Percentiles rank a stretch among this genome's conserved stretches.
Conservation (phyloP, 352 stramenopile species). For the Phytophthora macrochlamydospora region DNA sequence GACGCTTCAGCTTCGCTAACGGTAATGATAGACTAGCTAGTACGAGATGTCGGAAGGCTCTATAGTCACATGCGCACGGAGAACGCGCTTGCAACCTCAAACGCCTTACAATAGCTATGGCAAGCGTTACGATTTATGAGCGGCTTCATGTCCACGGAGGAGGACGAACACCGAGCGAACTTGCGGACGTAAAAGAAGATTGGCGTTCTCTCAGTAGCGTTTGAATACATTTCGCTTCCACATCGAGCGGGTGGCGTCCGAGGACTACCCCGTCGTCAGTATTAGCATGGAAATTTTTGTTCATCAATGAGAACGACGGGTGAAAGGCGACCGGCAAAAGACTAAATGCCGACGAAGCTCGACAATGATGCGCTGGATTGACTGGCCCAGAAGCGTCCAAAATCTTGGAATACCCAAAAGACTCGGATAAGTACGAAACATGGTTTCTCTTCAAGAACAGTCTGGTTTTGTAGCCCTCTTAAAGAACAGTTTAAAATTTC, state of each 20-base stretch:
- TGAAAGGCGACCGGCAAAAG: neutral
- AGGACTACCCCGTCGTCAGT: slow-evolving; percentile 48
- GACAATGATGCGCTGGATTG: neutral
- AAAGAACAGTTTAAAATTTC: too few relatives aligned
- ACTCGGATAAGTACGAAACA: too few relatives aligned
- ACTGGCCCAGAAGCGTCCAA: neutral
- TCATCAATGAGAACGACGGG: slow-evolving; percentile 55
- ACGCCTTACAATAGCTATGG: slow-evolving; percentile 59
- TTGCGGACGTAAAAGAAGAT: slow-evolving; percentile 40
- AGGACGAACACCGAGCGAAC: slow-evolving; percentile 67
- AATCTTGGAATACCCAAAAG: too few relatives aligned
- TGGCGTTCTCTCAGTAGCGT: slow-evolving; percentile 70
- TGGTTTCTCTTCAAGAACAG: too few relatives aligned
- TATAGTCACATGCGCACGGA: slow-evolving; percentile 78
- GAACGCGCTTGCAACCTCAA: slow-evolving; percentile 76
- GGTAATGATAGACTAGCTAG: too few relatives aligned
- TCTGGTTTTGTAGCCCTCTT: too few relatives aligned
- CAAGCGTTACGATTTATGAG: slow-evolving; percentile 59
- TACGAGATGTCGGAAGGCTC: slow-evolving; percentile 57
- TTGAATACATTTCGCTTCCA: slow-evolving; percentile 82
- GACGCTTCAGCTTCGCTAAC: too few relatives aligned
- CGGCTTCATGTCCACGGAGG: slow-evolving; percentile 43
- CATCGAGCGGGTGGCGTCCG: slow-evolving; percentile 37
- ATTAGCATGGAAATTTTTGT: slow-evolving; percentile 86
- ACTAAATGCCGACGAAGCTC: neutral